Evolutionary conservation across 2,329 filamentous ascomycete species (phyloP).

Genomic region (Penicillium sp.): DNA sequence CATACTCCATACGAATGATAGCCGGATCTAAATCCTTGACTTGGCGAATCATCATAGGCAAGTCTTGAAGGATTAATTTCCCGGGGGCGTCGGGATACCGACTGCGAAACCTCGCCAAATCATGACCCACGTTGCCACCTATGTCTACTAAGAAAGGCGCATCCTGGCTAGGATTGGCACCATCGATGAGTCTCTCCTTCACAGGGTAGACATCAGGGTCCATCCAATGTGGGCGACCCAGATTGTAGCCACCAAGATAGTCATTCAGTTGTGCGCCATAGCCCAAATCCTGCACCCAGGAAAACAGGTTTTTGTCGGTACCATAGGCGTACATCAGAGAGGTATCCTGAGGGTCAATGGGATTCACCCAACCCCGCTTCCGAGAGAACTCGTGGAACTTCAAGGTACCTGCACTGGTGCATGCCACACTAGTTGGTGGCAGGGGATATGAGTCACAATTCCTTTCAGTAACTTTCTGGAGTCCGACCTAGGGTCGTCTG

Average conservation of each 20-base stretch:
- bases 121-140: neutral
- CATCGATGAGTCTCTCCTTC: neutral
- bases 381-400: constrained; percentile 14
- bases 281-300: neutral
- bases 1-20: constrained; percentile 6
- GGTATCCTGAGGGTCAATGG: constrained; percentile 4
- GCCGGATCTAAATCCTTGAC: constrained; percentile 5
- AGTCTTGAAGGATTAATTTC: constrained; percentile 6
- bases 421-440: too few relatives aligned
- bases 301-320: neutral
- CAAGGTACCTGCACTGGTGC: constrained; percentile 5
- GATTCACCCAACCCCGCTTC: constrained; percentile 11
- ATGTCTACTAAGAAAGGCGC: neutral
- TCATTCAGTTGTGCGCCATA: neutral
- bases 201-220: neutral
- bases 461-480: neutral
- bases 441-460: neutral
- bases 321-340: constrained; percentile 13
- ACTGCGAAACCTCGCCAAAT: neutral
- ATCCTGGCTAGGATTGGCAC: neutral
- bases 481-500: neutral
- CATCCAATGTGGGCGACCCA: neutral
- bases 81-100: neutral
- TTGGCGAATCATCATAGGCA: constrained; percentile 4
- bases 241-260: neutral